These are phyloP conservation scores for Paecilomyces variotii DNA, from an alignment of 2,329 filamentous ascomycete genomes.

Conservation along the genomic window DNA sequence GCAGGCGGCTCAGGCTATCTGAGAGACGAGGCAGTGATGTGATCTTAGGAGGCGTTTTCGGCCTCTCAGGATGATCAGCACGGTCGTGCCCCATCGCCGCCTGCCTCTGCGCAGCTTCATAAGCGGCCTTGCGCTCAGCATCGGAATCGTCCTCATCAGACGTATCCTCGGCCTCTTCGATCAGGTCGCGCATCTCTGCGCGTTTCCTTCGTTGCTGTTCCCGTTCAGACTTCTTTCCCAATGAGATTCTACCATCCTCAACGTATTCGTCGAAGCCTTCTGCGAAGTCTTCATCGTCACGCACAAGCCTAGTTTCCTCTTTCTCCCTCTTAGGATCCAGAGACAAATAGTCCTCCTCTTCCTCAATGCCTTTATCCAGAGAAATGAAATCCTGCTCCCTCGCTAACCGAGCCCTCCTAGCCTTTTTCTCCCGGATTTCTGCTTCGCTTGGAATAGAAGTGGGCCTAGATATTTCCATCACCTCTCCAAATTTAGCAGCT, in stretches of 20 bases:
- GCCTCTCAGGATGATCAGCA: slow-evolving; percentile 25
- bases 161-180: slow-evolving; percentile 65
- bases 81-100: slow-evolving; percentile 62
- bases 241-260: slow-evolving; percentile 69
- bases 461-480: slow-evolving; percentile 23
- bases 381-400: slow-evolving; percentile 51
- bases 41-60: slow-evolving; percentile 62
- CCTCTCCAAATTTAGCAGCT: slow-evolving; percentile 41
- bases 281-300: slow-evolving; percentile 83
- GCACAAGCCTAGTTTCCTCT: slow-evolving; percentile 64
- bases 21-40: slow-evolving; percentile 68
- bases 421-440: slow-evolving; percentile 87
- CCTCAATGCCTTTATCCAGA: slow-evolving; percentile 23
- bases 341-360: slow-evolving; percentile 36
- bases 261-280: slow-evolving; percentile 92
- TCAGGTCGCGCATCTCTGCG: slow-evolving; percentile 74
- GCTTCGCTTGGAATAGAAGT: slow-evolving; percentile 66
- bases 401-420: slow-evolving; percentile 72
- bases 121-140: slow-evolving; percentile 62
- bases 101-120: slow-evolving; percentile 77
- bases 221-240: slow-evolving; percentile 71
- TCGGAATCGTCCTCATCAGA: slow-evolving; percentile 58
- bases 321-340: slow-evolving; percentile 52
- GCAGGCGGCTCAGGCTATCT: slow-evolving; percentile 58
- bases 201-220: slow-evolving; percentile 59